Base-by-base conservation (phyloP, 345 rosid genomes). In the Sonneratia alba region DNA sequence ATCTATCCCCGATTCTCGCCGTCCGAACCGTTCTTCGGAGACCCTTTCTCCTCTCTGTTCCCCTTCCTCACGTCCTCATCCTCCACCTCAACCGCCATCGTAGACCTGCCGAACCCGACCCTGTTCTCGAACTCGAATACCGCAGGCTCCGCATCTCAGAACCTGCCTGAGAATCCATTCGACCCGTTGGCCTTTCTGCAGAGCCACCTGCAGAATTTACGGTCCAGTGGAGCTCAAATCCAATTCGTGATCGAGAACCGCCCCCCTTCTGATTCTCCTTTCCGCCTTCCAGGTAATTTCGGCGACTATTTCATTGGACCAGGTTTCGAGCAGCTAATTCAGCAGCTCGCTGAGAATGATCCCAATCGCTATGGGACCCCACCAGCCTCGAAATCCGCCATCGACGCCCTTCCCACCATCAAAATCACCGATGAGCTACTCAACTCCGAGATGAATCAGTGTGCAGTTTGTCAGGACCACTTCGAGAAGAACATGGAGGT, bases 221-320 rank as follows among this genome's bases (percentile, higher is more conserved):
- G 78, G 7, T 74, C 83, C 43, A 71, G 76, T 14, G 87, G 87
- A 18, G 87, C 85, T 21, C 77, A 80, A 7, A 75, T 84, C 47
- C 83, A 84, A 69, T 81, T 84, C 62, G 82, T 84, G 22, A 61
- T 84, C 63, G 85, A 81, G 62, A 81, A 75, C 74, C 62, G 79
- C 53, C 75, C 81, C 6, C 75, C 81, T 5, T 73, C 79, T 18
- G 83, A 77, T 21, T 47, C 72, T 12, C 77, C 68, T 6, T 66
- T 79, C 63, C 83, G 79, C 40, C 57, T 79, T 45, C 85, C 83
- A 21, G 69, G 62, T 6, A 76, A 75, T 61, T 3, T 80, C 18
- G 87, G 85, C 34, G 85, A 84, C 16, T 84, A 82, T 70, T 84
- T 82, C 73, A 42, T 82, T 15, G 87, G 87, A 6, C 82, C 87